These are phyloP conservation scores for Diospyros kaki DNA, from an alignment of 148 eudicot genomes.

Conservation along the genomic window DNA sequence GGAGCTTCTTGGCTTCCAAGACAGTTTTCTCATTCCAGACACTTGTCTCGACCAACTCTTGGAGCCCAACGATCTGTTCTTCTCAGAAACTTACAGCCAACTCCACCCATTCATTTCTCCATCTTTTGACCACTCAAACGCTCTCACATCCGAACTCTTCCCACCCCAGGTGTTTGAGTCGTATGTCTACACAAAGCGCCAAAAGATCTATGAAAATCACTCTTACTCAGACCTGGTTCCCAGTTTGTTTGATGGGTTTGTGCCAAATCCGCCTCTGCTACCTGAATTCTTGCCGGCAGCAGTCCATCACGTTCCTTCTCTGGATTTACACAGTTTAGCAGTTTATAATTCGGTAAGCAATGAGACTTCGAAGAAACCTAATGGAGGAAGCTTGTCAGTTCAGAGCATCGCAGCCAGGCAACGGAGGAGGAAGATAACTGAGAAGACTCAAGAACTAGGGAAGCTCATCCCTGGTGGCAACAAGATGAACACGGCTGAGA, in stretches of 20 bases:
- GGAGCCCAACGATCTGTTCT: conserved; percentile 2
- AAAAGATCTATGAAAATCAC: not conserved
- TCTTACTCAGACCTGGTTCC: not conserved
- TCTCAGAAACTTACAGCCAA: not conserved
- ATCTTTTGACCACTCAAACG: not conserved
- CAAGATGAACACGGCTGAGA: conserved; percentile 85
- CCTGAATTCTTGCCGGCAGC: not conserved
- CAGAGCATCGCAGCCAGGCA: conserved; percentile 76
- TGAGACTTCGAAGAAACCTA: conserved; percentile 2
- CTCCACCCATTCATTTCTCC: not conserved
- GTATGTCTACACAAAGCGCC: conserved; percentile 9
- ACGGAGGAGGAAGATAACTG: conserved; percentile 70
- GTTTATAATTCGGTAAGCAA: not conserved
- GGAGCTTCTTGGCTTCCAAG: conserved; percentile 19
- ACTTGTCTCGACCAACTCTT: conserved; percentile 4
- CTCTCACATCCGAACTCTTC: not conserved
- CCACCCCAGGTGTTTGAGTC: not conserved
- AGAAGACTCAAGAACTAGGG: conserved; percentile 73
- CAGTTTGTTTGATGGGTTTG: not conserved
- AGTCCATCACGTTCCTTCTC: not conserved
- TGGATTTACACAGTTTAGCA: not conserved
- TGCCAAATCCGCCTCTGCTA: not conserved
- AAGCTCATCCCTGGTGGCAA: conserved; percentile 68
- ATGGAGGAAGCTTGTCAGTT: conserved; percentile 26
- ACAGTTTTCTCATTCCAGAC: conserved; percentile 1